A percentile compares a stretch with the other conserved stretches of the same genome.
Conservation (phyloP, 352 stramenopile genomes). For the Thraustotheca clavata region DNA sequence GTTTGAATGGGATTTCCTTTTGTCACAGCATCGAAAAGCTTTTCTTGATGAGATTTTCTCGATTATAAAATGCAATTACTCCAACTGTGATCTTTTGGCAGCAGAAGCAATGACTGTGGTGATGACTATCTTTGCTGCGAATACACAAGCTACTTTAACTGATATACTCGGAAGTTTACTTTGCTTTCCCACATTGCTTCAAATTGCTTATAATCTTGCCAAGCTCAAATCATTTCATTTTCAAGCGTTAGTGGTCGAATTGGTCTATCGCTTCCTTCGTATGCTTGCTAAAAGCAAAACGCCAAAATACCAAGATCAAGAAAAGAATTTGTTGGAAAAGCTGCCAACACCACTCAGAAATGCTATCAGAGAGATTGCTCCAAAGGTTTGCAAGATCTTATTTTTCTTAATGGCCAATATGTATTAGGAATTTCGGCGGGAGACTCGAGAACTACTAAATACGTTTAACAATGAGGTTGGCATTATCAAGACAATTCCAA, state of each 20-base stretch:
- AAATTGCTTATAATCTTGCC: conserved; percentile 15
- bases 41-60: conserved; percentile 14
- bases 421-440: conserved; percentile 18
- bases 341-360: conserved; percentile 1
- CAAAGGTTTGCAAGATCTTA: conserved; percentile 4
- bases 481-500: neutral
- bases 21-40: neutral
- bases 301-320: conserved; percentile 10
- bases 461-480: conserved; percentile 12
- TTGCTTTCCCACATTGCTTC: conserved; percentile 1
- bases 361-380: neutral
- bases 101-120: conserved; percentile 14
- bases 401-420: neutral
- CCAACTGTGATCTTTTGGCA: neutral
- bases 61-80: neutral
- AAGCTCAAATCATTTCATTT: conserved; percentile 20
- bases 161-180: neutral
- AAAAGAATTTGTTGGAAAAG: neutral
- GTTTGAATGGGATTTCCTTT: conserved; percentile 18
- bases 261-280: conserved; percentile 13
- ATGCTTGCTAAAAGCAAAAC: conserved; percentile 2
- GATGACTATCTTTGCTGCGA: conserved; percentile 14
- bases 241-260: conserved; percentile 16
- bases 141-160: neutral
- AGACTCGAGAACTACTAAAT: conserved; percentile 9